Evolutionary conservation across 2,329 filamentous ascomycete genomes (phyloP).

Genomic region (Fusarium proliferatum): DNA sequence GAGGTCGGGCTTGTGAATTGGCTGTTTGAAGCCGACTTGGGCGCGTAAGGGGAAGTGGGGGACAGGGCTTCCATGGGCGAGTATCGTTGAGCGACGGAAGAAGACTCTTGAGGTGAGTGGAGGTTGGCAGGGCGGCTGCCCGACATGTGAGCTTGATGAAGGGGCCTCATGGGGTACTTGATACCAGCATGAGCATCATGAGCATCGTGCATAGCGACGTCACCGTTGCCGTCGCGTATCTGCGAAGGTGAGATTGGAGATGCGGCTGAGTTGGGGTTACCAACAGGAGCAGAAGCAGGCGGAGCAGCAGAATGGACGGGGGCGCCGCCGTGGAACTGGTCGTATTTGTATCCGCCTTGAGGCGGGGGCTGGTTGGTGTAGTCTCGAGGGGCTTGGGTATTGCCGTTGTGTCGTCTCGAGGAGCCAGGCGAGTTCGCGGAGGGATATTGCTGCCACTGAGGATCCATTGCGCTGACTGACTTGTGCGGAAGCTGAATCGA

Average conservation of each 20-base stretch:
- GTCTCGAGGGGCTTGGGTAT: constrained; percentile 59
- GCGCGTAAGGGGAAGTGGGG: constrained; percentile 80
- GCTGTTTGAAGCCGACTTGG: constrained; percentile 69
- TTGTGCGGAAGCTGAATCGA: constrained; percentile 30
- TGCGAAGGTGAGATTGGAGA: constrained; percentile 69
- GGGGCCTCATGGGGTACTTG: constrained; percentile 85
- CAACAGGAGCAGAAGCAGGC: constrained; percentile 50
- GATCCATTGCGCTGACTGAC: constrained; percentile 57
- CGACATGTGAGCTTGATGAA: constrained; percentile 78
- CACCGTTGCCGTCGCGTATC: constrained; percentile 77
- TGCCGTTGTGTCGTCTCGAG: constrained; percentile 72
- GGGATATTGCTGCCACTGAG: constrained; percentile 74
- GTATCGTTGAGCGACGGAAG: constrained; percentile 88
- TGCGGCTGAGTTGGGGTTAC: constrained; percentile 66
- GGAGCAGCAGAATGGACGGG: constrained; percentile 47
- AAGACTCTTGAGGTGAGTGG: constrained; percentile 77
- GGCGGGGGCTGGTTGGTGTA: constrained; percentile 55
- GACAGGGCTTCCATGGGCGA: constrained; percentile 94
- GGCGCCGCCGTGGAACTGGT: constrained; percentile 67
- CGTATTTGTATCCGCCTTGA: constrained; percentile 73
- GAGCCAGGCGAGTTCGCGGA: constrained; percentile 66
- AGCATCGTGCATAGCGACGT: constrained; percentile 87
- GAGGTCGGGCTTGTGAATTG: constrained; percentile 65
- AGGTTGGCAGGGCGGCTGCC: constrained; percentile 67
- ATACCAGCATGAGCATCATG: constrained; percentile 84